Evolutionary conservation across 768 basidiomycete species (phyloP).

Genomic region (Pleurotus citrinopileatus): DNA sequence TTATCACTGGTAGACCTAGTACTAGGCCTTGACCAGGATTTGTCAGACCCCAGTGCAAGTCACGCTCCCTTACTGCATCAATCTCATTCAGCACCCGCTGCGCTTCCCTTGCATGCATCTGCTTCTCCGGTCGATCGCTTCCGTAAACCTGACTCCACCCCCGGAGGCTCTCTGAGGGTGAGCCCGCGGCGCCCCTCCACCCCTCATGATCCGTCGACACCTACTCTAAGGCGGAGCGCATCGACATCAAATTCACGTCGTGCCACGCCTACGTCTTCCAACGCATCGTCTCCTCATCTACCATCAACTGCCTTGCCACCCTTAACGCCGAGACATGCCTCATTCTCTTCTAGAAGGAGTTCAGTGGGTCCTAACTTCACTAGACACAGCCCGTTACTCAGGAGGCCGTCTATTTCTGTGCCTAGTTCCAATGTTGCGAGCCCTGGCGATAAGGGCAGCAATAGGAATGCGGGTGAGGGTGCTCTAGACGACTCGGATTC

Average conservation of each 20-base stretch:
- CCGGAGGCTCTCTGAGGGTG: neutral
- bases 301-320: conserved; percentile 40
- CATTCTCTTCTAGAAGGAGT: conserved; percentile 37
- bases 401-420: conserved; percentile 42
- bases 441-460: conserved; percentile 32
- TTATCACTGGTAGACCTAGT: conserved; percentile 51
- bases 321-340: conserved; percentile 36
- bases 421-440: conserved; percentile 27
- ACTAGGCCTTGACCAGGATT: conserved; percentile 30
- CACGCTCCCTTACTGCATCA: conserved; percentile 17
- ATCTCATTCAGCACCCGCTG: conserved; percentile 41
- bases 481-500: conserved; percentile 79
- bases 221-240: conserved; percentile 23
- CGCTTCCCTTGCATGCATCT: conserved; percentile 26
- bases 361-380: conserved; percentile 28
- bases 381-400: conserved; percentile 36
- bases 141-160: neutral
- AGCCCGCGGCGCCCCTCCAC: conserved; percentile 9
- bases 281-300: conserved; percentile 55
- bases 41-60: conserved; percentile 13
- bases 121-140: conserved; percentile 18
- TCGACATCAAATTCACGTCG: conserved; percentile 41
- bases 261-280: conserved; percentile 56
- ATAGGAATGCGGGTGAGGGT: conserved; percentile 73
- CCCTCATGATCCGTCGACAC: conserved; percentile 14